Percentiles rank a stretch among this genome's conserved stretches.
phyloP scores from a whole-genome alignment of 2,329 filamentous ascomycete genomes.

The Fusarium sp. region DNA sequence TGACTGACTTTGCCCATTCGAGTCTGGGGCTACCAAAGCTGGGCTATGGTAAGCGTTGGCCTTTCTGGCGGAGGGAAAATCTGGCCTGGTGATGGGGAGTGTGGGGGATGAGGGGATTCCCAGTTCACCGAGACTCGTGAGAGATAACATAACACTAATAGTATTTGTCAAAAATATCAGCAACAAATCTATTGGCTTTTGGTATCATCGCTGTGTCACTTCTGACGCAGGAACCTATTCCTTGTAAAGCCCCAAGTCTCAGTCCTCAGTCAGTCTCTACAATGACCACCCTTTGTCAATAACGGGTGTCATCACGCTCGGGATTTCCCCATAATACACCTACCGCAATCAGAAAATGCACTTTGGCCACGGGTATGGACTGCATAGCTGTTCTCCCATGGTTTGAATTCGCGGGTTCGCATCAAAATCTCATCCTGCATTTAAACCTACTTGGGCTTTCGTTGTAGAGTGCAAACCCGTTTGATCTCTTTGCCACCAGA shows the following conservation, averaged over 20 bases:
- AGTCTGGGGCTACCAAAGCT: slow-evolving; percentile 3
- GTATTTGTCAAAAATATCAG: neutral
- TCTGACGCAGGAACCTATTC: neutral
- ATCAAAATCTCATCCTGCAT: neutral
- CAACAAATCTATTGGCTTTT: neutral
- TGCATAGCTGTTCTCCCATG: neutral
- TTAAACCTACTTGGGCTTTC: neutral
- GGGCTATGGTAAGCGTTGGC: neutral
- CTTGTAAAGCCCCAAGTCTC: neutral
- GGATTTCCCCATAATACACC: neutral
- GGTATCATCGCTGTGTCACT: neutral
- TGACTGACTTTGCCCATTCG: neutral
- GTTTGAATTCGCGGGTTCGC: neutral
- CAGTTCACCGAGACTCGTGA: neutral
- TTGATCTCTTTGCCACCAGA: neutral
- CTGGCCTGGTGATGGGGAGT: neutral
- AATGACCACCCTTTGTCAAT: neutral
- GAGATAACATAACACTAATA: neutral
- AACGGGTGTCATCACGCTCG: neutral
- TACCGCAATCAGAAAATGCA: neutral
- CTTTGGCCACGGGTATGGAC: neutral
- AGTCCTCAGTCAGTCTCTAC: neutral
- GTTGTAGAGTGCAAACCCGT: neutral
- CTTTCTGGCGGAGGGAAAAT: neutral
- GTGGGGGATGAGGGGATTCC: slow-evolving; percentile 19